Conservation (phyloP, 257 asterid genomes). For the Penstemon newberryi region DNA sequence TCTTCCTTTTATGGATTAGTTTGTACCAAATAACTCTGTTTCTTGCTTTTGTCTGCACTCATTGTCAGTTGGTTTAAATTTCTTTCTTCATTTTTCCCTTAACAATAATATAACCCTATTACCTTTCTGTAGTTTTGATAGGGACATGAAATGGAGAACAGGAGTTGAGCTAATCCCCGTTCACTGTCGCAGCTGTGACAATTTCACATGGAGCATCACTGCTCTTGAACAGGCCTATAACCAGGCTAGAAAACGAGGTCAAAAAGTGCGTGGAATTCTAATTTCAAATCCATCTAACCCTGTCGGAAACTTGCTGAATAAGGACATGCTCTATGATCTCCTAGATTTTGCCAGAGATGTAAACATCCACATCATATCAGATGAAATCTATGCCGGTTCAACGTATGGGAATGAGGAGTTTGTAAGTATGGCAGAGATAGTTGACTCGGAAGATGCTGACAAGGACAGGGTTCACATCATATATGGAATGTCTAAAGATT, state of each 20-base stretch:
- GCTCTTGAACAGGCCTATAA: constrained; percentile 90
- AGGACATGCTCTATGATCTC: constrained; percentile 56
- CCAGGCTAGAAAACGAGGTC: constrained; percentile 92
- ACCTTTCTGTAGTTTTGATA: constrained; percentile 64
- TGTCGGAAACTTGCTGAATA: constrained; percentile 65
- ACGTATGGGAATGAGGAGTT: constrained; percentile 70
- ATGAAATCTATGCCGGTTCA: constrained; percentile 88
- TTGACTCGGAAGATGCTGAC: constrained; percentile 64
- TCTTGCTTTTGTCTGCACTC: neutral
- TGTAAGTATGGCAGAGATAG: constrained; percentile 89
- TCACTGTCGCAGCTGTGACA: constrained; percentile 86
- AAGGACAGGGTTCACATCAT: constrained; percentile 85
- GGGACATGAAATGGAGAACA: constrained; percentile 87
- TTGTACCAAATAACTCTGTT: neutral
- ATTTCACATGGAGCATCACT: constrained; percentile 61
- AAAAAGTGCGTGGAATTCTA: constrained; percentile 83
- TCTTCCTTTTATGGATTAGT: constrained; percentile 8
- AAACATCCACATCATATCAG: constrained; percentile 89
- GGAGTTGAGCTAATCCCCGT: constrained; percentile 92
- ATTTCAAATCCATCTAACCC: constrained; percentile 94
- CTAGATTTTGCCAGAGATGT: constrained; percentile 81
- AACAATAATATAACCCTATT: constrained; percentile 25
- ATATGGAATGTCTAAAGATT: constrained; percentile 85
- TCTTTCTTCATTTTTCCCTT: neutral
- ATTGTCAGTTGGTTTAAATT: neutral